Evolutionary conservation across 1,139 yeast species (phyloP), one percentile per base, ranked within the genome.

Genomic region (Pneumocystis wakefieldiae): DNA sequence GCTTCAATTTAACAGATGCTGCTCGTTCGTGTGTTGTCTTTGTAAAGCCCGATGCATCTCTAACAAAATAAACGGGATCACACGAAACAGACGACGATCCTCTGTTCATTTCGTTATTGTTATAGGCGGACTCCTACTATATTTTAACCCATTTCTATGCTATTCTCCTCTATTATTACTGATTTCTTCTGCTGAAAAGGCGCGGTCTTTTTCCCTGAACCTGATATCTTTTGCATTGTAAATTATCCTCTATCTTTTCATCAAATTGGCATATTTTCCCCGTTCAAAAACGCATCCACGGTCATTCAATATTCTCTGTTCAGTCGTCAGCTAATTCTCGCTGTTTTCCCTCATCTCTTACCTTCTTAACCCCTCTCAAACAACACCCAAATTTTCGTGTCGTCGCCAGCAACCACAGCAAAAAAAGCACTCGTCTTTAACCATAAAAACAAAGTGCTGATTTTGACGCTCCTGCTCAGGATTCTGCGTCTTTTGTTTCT

Each of bases 1-100:
- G 74, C 65, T 81, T 80, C 67, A 84, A 77, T 71, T 84, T 84
- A 64, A 83, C 79, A 14, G 85, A 82, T 1, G 86, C 80, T 0
- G 88, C 86, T 69, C 80, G 79, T 69, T 84, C 87, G 68, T 81
- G 85, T 0, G 85, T 75, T 48, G 55, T 48, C 14, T 48, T 48
- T 24, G 28, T 24, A 12, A 48, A 48, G 24, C 32, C 3, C 3
- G 55, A 48, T 48, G 55, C 29, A 48, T 48, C 55, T 4, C 55
- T 17, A 2, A 48, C 55, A 48, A 48, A 48, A 48, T 48, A 48
- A 48, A 48, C 32, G 1, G 55, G 55, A 48, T 48, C 55, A 19
- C 32, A 12, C 8, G 32, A 19, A 1, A 48, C 3, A 12, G 32
- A 24, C 24, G 29, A 24, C 28, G 55, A 17, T 17, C 35, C 35